Percentiles rank a stretch among this genome's conserved stretches.
phyloP scores from a whole-genome alignment of 129 eudicot species.

The Flaveria brownii region DNA sequence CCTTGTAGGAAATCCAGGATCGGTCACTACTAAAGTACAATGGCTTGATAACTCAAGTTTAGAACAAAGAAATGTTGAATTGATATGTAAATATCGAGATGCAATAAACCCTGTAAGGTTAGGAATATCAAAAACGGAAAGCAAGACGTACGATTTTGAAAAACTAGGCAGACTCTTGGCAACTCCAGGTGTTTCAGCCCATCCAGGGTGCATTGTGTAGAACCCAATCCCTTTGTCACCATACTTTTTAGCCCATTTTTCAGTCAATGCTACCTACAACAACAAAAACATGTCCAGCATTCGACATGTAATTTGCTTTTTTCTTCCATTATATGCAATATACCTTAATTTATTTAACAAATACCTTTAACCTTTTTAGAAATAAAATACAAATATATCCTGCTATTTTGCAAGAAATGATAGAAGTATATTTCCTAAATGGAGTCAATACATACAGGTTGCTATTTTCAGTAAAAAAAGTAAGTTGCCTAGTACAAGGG shows the following conservation, averaged over 20 bases:
- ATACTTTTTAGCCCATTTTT: slow-evolving; percentile 78
- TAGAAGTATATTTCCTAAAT: neutral
- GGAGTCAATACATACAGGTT: no score
- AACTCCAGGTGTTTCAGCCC: slow-evolving; percentile 97
- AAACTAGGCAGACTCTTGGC: slow-evolving; percentile 71
- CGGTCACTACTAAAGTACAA: neutral
- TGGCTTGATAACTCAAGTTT: neutral
- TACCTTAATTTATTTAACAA: neutral
- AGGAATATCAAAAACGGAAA: neutral
- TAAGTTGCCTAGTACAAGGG: neutral
- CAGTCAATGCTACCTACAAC: slow-evolving; percentile 85
- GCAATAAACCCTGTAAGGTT: neutral
- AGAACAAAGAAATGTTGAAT: neutral
- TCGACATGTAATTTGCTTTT: no score
- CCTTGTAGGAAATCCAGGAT: neutral
- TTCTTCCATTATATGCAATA: neutral
- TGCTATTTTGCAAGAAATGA: neutral
- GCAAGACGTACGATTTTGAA: slow-evolving; percentile 54
- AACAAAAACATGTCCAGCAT: slow-evolving; percentile 10
- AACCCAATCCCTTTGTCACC: slow-evolving; percentile 72
- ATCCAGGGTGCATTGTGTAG: slow-evolving; percentile 96
- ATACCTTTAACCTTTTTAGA: neutral
- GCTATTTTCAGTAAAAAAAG: no score
- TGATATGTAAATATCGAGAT: neutral
- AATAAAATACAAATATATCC: neutral